These are phyloP conservation scores for Globomyces sp. DNA, from an alignment of 371 early-diverging fungal species.

Conservation along the genomic window DNA sequence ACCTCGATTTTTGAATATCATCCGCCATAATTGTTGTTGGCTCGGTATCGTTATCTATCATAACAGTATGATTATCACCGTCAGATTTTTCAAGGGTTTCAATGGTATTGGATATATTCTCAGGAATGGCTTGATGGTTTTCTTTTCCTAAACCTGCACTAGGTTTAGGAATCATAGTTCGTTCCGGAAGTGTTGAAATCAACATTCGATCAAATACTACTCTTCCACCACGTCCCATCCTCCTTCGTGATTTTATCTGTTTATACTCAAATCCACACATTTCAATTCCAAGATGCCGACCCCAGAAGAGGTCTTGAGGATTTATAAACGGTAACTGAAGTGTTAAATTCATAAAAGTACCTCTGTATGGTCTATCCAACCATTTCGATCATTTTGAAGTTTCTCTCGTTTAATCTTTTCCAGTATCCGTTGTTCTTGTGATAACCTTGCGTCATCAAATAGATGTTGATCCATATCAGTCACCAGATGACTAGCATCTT, in stretches of 20 bases:
- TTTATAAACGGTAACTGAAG: conserved; percentile 14
- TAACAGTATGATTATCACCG: neutral
- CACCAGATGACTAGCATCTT: conserved; percentile 9
- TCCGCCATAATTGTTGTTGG: conserved; percentile 23
- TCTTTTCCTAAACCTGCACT: conserved; percentile 13
- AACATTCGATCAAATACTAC: conserved; percentile 42
- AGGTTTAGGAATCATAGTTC: conserved; percentile 2
- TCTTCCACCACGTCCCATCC: conserved; percentile 48
- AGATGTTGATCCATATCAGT: conserved; percentile 13
- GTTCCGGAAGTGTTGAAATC: conserved; percentile 1
- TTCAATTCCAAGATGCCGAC: conserved; percentile 17
- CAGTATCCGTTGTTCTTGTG: conserved; percentile 18
- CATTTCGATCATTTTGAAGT: conserved; percentile 35
- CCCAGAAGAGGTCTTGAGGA: conserved; percentile 11
- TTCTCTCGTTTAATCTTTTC: conserved; percentile 30
- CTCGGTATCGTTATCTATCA: conserved; percentile 31
- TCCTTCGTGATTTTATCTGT: conserved; percentile 25
- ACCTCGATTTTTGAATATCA: conserved; percentile 26
- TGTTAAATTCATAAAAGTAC: conserved; percentile 18
- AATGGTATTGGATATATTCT: neutral
- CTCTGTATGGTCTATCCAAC: conserved; percentile 45
- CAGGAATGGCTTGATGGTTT: neutral
- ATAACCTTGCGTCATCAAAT: conserved; percentile 10
- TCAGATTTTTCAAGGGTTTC: conserved; percentile 4
- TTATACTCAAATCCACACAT: neutral